Evolutionary conservation across 2,329 filamentous ascomycete genomes (phyloP).

Genomic region (Colletotrichum endophyticum): DNA sequence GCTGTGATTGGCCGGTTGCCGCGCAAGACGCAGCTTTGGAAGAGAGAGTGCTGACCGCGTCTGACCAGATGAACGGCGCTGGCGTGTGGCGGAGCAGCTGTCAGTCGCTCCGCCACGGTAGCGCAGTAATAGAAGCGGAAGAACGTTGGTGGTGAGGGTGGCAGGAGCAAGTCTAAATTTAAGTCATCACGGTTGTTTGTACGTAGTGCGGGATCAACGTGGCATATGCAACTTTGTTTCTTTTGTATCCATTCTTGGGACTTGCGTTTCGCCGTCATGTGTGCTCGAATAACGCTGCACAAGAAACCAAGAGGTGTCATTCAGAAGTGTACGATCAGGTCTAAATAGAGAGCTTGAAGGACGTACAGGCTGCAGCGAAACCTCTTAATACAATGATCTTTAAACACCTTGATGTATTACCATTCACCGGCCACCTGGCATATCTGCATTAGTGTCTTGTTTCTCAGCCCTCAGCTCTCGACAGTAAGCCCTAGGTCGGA

Average conservation of each 20-base stretch:
- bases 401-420: neutral
- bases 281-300: too few relatives aligned
- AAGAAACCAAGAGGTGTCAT: too few relatives aligned
- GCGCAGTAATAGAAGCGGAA: neutral
- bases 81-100: neutral
- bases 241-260: neutral
- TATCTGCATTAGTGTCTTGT: too few relatives aligned
- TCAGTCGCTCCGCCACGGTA: neutral
- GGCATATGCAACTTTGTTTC: neutral
- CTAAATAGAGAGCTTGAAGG: too few relatives aligned
- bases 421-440: neutral
- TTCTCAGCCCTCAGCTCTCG: neutral
- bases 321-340: accelerated
- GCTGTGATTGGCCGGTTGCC: slow-evolving; percentile 1
- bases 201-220: neutral
- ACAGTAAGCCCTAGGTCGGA: neutral
- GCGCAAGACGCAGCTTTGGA: neutral
- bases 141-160: neutral
- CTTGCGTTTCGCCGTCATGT: too few relatives aligned
- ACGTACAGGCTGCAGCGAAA: too few relatives aligned
- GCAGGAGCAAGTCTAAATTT: neutral
- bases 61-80: neutral
- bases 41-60: neutral
- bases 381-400: too few relatives aligned
- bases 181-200: neutral